phyloP scores from a whole-genome alignment of 345 rosid genomes.

The Turritis glabra region DNA sequence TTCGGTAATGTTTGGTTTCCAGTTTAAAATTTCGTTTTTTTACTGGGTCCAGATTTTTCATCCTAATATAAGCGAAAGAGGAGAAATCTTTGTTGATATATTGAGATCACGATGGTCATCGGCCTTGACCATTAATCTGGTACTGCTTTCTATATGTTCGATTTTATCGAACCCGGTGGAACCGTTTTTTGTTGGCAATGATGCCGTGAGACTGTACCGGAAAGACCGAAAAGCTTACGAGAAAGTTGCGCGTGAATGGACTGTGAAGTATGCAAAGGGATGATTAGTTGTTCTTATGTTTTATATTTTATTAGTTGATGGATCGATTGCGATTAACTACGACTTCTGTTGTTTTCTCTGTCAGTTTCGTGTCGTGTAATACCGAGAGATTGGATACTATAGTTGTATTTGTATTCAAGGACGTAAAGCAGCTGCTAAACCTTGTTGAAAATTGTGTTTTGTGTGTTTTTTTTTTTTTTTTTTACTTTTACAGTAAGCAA shows the following conservation, averaged over 20 bases:
- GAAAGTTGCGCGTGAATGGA: conserved; percentile 3
- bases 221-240: conserved; percentile 12
- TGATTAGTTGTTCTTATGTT: neutral
- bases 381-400: neutral
- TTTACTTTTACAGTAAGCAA: neutral
- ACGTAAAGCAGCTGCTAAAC: neutral
- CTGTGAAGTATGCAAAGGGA: conserved; percentile 20
- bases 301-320: neutral
- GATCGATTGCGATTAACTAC: neutral
- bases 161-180: conserved; percentile 21
- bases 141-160: conserved; percentile 21
- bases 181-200: conserved; percentile 2
- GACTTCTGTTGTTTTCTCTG: neutral
- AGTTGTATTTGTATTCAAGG: neutral
- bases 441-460: neutral
- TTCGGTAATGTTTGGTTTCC: neutral
- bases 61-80: conserved; percentile 18
- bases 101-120: conserved; percentile 25
- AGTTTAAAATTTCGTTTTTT: neutral
- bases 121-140: neutral
- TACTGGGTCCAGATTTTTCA: conserved; percentile 2
- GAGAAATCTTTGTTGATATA: conserved; percentile 7
- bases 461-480: neutral
- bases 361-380: neutral
- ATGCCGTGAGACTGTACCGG: conserved; percentile 22